phyloP scores from a whole-genome alignment of 2,329 filamentous ascomycete genomes.

The Beauveria sp. region DNA sequence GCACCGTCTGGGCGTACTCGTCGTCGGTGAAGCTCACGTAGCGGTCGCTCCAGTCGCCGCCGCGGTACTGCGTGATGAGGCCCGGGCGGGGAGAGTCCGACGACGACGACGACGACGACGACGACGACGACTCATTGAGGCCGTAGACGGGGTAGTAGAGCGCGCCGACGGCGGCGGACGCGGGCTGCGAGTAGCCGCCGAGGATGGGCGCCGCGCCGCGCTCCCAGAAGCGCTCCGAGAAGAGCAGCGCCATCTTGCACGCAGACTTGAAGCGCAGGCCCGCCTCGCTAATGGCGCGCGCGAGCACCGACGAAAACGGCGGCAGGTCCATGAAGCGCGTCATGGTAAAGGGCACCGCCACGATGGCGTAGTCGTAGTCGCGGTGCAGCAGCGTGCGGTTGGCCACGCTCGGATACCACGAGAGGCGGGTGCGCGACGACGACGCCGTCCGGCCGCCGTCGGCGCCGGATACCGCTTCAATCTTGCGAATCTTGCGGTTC shows the following conservation, averaged over 20 bases:
- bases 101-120: too few species aligned
- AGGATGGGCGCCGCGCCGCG: conserved; percentile 22
- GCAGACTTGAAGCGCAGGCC: conserved; percentile 24
- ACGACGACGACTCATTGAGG: conserved; percentile 21
- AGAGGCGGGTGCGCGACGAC: neutral
- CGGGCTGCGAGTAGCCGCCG: conserved; percentile 24
- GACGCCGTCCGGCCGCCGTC: neutral
- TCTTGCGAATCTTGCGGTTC: conserved; percentile 18
- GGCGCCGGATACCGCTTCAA: neutral
- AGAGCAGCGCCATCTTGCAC: conserved; percentile 26
- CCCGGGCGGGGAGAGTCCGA: conserved; percentile 18
- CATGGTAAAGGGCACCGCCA: conserved; percentile 25
- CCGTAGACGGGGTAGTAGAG: conserved; percentile 30
- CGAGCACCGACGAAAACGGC: conserved; percentile 18
- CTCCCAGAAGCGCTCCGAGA: conserved; percentile 26
- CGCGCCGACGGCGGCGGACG: conserved; percentile 22
- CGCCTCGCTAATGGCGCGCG: conserved; percentile 20
- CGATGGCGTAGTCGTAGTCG: conserved; percentile 26
- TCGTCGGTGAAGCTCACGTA: conserved; percentile 20
- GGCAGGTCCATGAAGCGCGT: conserved; percentile 25
- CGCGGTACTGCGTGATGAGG: conserved; percentile 25
- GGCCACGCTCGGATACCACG: conserved; percentile 1
- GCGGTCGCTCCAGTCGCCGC: conserved; percentile 23
- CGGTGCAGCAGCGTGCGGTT: conserved; percentile 15
- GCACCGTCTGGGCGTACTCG: conserved; percentile 20